phyloP scores from a whole-genome alignment of 768 basidiomycete species.

The Trametes villosa region DNA sequence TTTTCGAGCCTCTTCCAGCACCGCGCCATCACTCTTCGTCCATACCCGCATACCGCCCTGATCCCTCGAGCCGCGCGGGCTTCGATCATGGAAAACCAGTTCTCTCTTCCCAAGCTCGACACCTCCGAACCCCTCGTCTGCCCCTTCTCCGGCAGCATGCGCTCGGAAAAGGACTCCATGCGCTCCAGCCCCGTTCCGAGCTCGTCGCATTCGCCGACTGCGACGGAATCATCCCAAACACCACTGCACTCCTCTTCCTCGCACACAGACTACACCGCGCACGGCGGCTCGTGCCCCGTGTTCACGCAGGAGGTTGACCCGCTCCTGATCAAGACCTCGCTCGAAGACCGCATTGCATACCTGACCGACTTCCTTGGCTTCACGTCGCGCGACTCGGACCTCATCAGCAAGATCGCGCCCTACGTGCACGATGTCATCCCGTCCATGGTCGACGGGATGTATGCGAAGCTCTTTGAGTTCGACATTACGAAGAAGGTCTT shows the following conservation, averaged over 20 bases:
- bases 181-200: constrained; percentile 10
- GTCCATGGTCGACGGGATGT: constrained; percentile 48
- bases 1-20: not conserved
- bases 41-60: constrained; percentile 8
- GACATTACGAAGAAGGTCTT: constrained; percentile 48
- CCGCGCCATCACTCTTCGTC: constrained; percentile 7
- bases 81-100: constrained; percentile 15
- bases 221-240: constrained; percentile 18
- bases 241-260: constrained; percentile 19
- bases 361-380: constrained; percentile 51
- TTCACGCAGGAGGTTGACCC: constrained; percentile 36
- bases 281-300: constrained; percentile 21
- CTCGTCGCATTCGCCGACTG: constrained; percentile 19
- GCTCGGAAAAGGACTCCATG: constrained; percentile 5
- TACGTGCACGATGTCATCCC: constrained; percentile 49
- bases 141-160: constrained; percentile 19
- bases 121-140: constrained; percentile 19
- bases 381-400: constrained; percentile 45
- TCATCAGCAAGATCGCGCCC: constrained; percentile 45
- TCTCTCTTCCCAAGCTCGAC: constrained; percentile 12
- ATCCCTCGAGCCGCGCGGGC: not conserved
- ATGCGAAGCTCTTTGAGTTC: constrained; percentile 50
- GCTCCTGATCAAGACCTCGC: constrained; percentile 34
- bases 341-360: constrained; percentile 47
- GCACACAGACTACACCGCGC: constrained; percentile 12